Conservation (phyloP, 495 filamentous ascomycete species). For the Aspergillus heteromorphus region DNA sequence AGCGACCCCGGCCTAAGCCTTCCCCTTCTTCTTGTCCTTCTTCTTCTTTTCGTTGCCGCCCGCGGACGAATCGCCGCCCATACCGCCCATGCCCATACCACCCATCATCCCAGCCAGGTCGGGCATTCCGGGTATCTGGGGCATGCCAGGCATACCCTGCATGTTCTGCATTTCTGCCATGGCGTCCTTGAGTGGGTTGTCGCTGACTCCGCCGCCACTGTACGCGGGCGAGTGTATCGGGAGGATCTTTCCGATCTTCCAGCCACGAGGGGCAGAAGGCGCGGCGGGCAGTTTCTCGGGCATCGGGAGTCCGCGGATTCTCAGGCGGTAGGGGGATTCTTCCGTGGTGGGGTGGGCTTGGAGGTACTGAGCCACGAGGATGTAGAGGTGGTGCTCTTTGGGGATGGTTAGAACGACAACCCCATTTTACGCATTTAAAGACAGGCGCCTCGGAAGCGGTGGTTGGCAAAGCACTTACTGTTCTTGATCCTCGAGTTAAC, state of each 20-base stretch:
- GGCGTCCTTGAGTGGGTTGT: constrained; percentile 95
- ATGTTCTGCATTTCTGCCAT: constrained; percentile 84
- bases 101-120: constrained; percentile 39
- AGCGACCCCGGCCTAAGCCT: constrained; percentile 24
- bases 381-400: constrained; percentile 80
- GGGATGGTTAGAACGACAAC: not conserved
- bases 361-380: constrained; percentile 68
- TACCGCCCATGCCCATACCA: no score
- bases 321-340: constrained; percentile 60
- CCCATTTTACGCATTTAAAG: not conserved
- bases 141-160: constrained; percentile 49
- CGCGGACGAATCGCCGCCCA: constrained; percentile 32
- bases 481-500: constrained; percentile 61
- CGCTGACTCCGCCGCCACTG: constrained; percentile 89
- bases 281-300: constrained; percentile 59
- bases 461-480: constrained; percentile 45
- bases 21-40: constrained; percentile 48
- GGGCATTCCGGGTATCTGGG: constrained; percentile 39
- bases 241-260: constrained; percentile 81
- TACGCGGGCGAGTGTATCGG: constrained; percentile 84
- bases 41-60: constrained; percentile 42
- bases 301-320: constrained; percentile 61
- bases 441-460: no score
- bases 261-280: constrained; percentile 78
- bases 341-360: constrained; percentile 67